Evolutionary conservation across 352 stramenopile species (phyloP).

Genomic region (Phytophthora brassicae): DNA sequence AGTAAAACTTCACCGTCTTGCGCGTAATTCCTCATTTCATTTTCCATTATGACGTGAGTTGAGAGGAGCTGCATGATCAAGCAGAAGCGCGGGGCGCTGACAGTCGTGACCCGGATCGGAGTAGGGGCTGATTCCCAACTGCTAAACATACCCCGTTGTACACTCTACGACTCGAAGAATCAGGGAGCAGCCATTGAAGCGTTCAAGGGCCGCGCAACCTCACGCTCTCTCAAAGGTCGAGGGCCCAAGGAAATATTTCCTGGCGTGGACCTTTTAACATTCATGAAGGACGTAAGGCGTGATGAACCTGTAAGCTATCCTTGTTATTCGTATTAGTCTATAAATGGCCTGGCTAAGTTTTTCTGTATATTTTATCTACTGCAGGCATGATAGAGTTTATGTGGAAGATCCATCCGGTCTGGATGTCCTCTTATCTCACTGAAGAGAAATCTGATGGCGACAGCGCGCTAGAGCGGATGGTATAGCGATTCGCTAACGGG

Average conservation of each 20-base stretch:
- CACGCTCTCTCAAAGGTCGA: neutral
- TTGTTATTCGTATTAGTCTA: too few species aligned
- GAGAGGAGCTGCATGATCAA: neutral
- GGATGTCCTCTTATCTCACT: neutral
- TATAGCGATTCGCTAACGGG: neutral
- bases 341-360: too few species aligned
- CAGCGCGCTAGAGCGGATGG: neutral
- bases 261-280: neutral
- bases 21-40: neutral
- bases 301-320: too few species aligned
- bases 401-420: neutral
- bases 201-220: neutral
- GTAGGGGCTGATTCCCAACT: neutral
- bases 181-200: neutral
- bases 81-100: neutral
- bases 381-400: too few species aligned
- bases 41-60: neutral
- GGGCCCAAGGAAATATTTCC: neutral
- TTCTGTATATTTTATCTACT: neutral
- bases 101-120: neutral
- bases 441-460: neutral
- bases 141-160: neutral
- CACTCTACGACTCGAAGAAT: neutral
- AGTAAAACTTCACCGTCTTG: too few species aligned
- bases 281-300: neutral